A percentile compares a stretch with the other conserved stretches of the same genome.
Conservation (phyloP, 257 asterid genomes). For the Jacaranda copaia region DNA sequence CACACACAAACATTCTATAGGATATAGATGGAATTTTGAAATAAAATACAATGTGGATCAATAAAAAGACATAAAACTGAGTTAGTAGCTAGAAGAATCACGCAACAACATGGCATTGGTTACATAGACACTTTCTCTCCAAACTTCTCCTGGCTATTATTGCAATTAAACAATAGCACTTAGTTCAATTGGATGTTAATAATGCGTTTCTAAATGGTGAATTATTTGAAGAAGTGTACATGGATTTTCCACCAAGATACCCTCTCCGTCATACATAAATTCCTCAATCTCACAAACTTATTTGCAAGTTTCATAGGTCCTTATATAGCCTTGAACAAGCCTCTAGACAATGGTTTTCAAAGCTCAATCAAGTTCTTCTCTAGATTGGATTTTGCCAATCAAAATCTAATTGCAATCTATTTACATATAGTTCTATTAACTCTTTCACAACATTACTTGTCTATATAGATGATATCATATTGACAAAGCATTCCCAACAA, state of each 20-base stretch:
- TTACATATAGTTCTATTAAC: too few relatives aligned
- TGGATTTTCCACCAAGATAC: too few relatives aligned
- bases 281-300: background rate
- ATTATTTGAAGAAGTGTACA: too few relatives aligned
- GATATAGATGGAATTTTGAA: background rate
- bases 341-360: background rate
- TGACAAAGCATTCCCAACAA: too few relatives aligned
- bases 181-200: background rate
- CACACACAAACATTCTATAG: background rate
- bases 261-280: background rate
- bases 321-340: background rate
- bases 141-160: background rate
- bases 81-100: too few relatives aligned
- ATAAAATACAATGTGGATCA: background rate
- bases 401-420: too few relatives aligned
- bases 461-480: too few relatives aligned
- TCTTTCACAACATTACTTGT: too few relatives aligned
- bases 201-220: background rate
- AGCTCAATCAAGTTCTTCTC: background rate
- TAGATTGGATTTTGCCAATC: background rate
- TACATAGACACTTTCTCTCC: background rate
- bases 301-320: background rate
- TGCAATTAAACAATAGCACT: background rate
- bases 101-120: too few relatives aligned
- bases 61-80: too few relatives aligned